Base-by-base conservation (phyloP, 164 flowering plant genomes). In the Santalum album region DNA sequence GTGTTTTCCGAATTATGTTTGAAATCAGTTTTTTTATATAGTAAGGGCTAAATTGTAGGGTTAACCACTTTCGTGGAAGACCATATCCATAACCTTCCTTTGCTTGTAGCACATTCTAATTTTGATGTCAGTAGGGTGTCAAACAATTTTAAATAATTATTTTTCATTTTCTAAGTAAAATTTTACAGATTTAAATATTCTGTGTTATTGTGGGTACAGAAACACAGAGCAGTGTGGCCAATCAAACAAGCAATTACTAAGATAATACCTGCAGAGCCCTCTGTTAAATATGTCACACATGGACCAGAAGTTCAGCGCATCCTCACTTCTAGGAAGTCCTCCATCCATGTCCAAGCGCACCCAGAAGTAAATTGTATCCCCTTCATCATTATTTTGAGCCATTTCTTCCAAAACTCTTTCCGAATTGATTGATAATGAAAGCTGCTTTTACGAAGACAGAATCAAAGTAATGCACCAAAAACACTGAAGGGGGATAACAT, bases 331-430 rank as follows among this genome's bases (percentile, higher is more conserved):
- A 7, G 54, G 27, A 55, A 64, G 58, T 16, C 73, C 75, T 40
- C 56, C 66, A 53, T 78, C 81, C 54, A 70, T 59, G 56, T 76
- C 85, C 56, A 84, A 44, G 40, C 60, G 60, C 29, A 74, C 79
- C 99, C 99, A 94, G 60, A 79, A 94, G 65, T 90, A 94, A 38
- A 94, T 68, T 6, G 74, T 75, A 66, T 94, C 96, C 59, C 96
- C 96, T 66, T 72, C 68, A 55, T 72, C 59, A 49, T 77, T 75
- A n/a, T 58, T 61, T 62, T 62, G 79, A 62, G 86, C 63, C 29
- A 62, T 71, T 52, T 81, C 80, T 74, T 90, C 96, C 56, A 94
- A 69, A 55, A 68, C 80, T 32, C 42, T 65, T 76, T 86, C 99
- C 56, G 96, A 96, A 58, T 67, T 67, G 29, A 12, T 17, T 17